These are phyloP conservation scores for Ceriops tagal DNA, from an alignment of 345 rosid species.

Conservation along the genomic window DNA sequence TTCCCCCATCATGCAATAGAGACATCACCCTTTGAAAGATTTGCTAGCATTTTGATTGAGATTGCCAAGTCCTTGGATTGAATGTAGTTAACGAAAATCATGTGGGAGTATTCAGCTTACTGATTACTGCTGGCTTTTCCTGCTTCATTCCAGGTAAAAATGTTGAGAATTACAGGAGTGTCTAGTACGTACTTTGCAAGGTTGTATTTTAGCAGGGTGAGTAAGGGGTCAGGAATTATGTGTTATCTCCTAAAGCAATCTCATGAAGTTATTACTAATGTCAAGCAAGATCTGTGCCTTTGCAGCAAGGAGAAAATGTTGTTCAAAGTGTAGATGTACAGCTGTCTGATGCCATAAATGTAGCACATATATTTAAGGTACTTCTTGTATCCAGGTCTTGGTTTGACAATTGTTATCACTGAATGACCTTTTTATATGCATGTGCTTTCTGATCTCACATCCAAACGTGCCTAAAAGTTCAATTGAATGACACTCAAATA, in stretches of 20 bases:
- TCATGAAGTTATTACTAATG: slow-evolving; percentile 3
- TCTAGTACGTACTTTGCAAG: slow-evolving; percentile 60
- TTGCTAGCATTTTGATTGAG: background rate
- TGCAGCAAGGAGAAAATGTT: slow-evolving; percentile 66
- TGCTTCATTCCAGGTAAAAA: slow-evolving; percentile 53
- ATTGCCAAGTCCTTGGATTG: too few species aligned
- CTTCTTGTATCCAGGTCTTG: background rate
- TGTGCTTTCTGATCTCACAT: background rate
- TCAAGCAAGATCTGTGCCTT: slow-evolving; percentile 20
- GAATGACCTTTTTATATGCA: background rate
- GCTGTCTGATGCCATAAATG: slow-evolving; percentile 84
- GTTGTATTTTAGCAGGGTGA: slow-evolving; percentile 69
- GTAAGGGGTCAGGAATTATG: slow-evolving; percentile 18
- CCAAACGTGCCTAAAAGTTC: background rate
- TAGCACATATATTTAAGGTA: slow-evolving; percentile 69
- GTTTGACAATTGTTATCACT: background rate
- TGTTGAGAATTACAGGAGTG: slow-evolving; percentile 82
- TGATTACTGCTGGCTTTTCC: background rate
- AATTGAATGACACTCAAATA: background rate
- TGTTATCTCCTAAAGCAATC: slow-evolving; percentile 10
- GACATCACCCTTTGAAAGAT: background rate
- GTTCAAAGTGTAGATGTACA: slow-evolving; percentile 57
- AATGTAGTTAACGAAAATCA: background rate
- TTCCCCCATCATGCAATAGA: background rate
- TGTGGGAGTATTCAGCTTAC: background rate